Evolutionary conservation across 768 basidiomycete genomes (phyloP).

Genomic region (Pulveroboletus frians): DNA sequence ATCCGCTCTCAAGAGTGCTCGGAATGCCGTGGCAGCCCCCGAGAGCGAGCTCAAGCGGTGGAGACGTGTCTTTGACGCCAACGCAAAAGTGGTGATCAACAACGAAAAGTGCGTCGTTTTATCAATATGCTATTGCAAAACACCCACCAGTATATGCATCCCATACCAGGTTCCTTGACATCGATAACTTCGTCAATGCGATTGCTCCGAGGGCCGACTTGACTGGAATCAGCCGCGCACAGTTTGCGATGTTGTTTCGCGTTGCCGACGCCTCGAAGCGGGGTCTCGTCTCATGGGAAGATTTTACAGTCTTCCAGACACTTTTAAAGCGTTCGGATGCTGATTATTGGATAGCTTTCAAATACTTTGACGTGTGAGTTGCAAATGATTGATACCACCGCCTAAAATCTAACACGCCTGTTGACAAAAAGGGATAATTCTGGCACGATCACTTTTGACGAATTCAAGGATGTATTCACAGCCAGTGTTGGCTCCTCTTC

Average conservation of each 20-base stretch:
- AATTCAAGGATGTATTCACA: constrained; percentile 89
- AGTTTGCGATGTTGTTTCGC: constrained; percentile 86
- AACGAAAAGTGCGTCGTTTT: constrained; percentile 69
- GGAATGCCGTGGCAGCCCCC: constrained; percentile 62
- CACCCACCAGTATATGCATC: constrained; percentile 2
- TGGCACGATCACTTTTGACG: constrained; percentile 90
- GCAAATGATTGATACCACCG: neutral
- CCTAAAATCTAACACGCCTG: constrained; percentile 3
- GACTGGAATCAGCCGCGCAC: constrained; percentile 78
- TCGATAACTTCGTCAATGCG: constrained; percentile 88
- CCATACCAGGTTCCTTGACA: constrained; percentile 69
- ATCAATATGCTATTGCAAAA: constrained; percentile 17
- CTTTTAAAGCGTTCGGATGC: constrained; percentile 91
- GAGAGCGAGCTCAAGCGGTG: constrained; percentile 86
- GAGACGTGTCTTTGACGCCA: constrained; percentile 81
- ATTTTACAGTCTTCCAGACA: constrained; percentile 94
- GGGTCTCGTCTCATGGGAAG: constrained; percentile 86
- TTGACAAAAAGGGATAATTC: constrained; percentile 63
- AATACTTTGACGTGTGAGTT: constrained; percentile 92
- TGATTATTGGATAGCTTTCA: constrained; percentile 95
- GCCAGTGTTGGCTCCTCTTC: constrained; percentile 72
- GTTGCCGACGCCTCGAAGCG: constrained; percentile 77
- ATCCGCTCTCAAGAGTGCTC: constrained; percentile 59
- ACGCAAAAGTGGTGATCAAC: constrained; percentile 65
- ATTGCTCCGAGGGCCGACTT: constrained; percentile 87